Conservation (phyloP, 2,329 filamentous ascomycete genomes). For the Colletotrichum tabaci region DNA sequence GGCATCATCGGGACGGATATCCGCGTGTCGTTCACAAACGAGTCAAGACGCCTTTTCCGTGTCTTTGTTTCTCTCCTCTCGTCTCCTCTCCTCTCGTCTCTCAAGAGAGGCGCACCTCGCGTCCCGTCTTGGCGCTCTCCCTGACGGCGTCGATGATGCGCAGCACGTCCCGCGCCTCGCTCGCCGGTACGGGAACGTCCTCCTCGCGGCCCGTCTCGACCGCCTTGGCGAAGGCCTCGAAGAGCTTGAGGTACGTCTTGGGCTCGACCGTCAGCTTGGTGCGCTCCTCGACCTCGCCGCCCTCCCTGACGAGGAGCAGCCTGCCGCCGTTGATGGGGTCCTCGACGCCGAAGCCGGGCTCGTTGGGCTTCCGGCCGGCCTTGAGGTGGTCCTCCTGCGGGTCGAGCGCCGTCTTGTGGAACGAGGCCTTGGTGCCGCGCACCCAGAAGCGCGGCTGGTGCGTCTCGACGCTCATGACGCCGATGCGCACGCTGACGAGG, state of each 20-base stretch:
- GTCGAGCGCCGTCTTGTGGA: slow-evolving; percentile 80
- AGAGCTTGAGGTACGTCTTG: slow-evolving; percentile 78
- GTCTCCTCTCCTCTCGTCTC: background rate
- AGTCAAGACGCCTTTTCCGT: too few species aligned
- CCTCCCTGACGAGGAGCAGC: slow-evolving; percentile 68
- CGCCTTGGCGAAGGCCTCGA: slow-evolving; percentile 67
- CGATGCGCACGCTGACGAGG: slow-evolving; percentile 78
- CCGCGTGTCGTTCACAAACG: background rate
- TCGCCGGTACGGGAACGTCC: slow-evolving; percentile 66
- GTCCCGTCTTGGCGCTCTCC: slow-evolving; percentile 65
- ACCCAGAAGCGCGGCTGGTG: slow-evolving; percentile 84
- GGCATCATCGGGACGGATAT: background rate
- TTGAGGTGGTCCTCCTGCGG: slow-evolving; percentile 82
- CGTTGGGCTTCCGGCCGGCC: slow-evolving; percentile 72
- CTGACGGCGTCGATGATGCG: slow-evolving; percentile 66
- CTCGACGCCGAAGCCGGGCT: slow-evolving; percentile 77
- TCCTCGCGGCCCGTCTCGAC: slow-evolving; percentile 63
- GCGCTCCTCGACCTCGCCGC: slow-evolving; percentile 65
- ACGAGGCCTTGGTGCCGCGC: slow-evolving; percentile 80
- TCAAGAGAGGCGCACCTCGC: slow-evolving; percentile 57
- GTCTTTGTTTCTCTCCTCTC: background rate
- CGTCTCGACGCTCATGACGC: slow-evolving; percentile 77
- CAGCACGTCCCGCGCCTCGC: slow-evolving; percentile 68
- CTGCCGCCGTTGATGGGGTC: slow-evolving; percentile 68
- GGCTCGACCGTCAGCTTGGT: slow-evolving; percentile 73